A percentile compares a stretch with the other conserved stretches of the same genome.
These are phyloP conservation scores for Euphorbia lathyris DNA, from an alignment of 345 rosid genomes.

Conservation along the genomic window DNA sequence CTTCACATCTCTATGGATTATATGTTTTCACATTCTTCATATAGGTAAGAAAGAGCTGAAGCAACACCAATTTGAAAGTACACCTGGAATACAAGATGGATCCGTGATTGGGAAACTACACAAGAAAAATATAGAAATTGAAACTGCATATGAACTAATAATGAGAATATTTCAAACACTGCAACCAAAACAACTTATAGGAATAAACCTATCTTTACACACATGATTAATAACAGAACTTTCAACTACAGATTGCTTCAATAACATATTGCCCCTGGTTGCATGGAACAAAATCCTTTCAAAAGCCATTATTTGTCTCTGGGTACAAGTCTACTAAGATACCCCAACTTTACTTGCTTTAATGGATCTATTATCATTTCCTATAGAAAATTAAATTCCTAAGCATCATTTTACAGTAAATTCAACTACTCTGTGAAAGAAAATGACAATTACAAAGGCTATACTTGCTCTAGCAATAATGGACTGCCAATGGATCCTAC, in stretches of 20 bases:
- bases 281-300: constrained; percentile 32
- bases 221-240: constrained; percentile 27
- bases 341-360: constrained; percentile 32
- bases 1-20: no score
- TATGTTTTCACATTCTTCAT: no score
- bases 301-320: constrained; percentile 31
- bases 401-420: constrained; percentile 7
- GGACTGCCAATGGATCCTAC: constrained; percentile 29
- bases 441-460: background rate
- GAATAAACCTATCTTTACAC: constrained; percentile 23
- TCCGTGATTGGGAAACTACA: no score
- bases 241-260: constrained; percentile 29
- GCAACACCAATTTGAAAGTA: no score
- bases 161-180: background rate
- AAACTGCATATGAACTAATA: no score
- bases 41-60: no score
- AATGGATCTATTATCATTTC: constrained; percentile 30
- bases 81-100: no score
- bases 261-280: constrained; percentile 32
- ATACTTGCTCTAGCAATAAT: constrained; percentile 29
- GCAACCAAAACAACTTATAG: constrained; percentile 11
- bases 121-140: no score
- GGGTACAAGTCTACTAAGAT: constrained; percentile 30
- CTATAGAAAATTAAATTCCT: constrained; percentile 17
- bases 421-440: background rate